Evolutionary conservation across 495 filamentous ascomycete species (phyloP), one percentile per base, ranked within the genome.

Genomic region (Pyronema domesticum): DNA sequence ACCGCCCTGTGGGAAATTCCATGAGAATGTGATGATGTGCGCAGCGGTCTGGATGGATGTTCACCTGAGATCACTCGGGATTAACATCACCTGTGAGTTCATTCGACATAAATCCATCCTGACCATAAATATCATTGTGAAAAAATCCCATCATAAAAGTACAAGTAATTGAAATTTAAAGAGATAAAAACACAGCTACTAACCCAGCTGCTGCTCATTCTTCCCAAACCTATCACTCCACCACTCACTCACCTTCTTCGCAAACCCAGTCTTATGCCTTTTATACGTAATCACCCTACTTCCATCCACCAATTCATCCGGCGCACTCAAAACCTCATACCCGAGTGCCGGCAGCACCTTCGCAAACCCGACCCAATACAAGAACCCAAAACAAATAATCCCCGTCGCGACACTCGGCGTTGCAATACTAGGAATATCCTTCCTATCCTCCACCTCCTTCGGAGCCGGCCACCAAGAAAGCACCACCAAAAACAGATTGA

Each of bases 261-360:
- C 60, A 42, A 57, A 52, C 5, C 60, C 60, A 11, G 58, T 62
- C 54, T 60, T 62, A 18, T 62, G 51, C 36, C 58, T 57, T 57
- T 59, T 59, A 60, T 59, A 57, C 14, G 36, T 60, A 11, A 61
- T 57, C 1, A 59, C 54, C 11, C 59, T 50, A 33, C 59, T 57
- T 11, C 59, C 59, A 54, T 61, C 57, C 18, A 61, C 55, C 15
- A 61, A 36, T 15, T 59, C 57, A 18, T 59, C 59, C 3, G 57
- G 57, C 3, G 48, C 39, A 4, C 53, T 56, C 30, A 52, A 53
- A 43, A 61, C 59, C 30, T 61, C 58, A 42, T 59, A 61, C 8
- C 59, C 59, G 11, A 59, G 7, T 6, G 55, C 46, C 7, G 56
- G 57, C n/a, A 58, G 19, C 3, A 56, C 11, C 39, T 59, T 55